Conservation (phyloP, 108 stramenopile genomes). For the Nitzschia sp. region DNA sequence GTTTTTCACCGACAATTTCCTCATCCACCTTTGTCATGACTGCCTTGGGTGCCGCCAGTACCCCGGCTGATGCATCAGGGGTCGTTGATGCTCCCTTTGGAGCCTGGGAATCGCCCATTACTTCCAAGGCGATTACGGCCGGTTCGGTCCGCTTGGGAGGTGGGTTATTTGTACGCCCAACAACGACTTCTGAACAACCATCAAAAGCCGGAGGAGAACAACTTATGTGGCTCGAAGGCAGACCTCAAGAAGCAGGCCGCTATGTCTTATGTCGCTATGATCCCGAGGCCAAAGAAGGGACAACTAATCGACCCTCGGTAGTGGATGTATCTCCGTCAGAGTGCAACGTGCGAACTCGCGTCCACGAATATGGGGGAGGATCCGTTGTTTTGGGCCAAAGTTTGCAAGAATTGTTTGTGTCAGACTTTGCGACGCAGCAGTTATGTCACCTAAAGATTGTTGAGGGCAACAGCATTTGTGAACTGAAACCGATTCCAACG, state of each 20-base stretch:
- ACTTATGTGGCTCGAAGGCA: slow-evolving; percentile 61
- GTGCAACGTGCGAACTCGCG: slow-evolving; percentile 62
- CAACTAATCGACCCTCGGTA: neutral
- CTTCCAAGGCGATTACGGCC: slow-evolving; percentile 61
- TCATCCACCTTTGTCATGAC: too few relatives aligned
- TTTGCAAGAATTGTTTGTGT: slow-evolving; percentile 42
- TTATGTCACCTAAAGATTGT: slow-evolving; percentile 23
- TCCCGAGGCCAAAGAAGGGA: neutral
- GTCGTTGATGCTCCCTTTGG: slow-evolving; percentile 58
- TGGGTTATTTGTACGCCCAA: slow-evolving; percentile 11
- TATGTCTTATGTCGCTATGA: slow-evolving; percentile 51
- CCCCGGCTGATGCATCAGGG: too few relatives aligned
- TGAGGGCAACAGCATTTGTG: neutral
- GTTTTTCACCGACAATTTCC: too few relatives aligned
- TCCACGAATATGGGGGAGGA: slow-evolving; percentile 85
- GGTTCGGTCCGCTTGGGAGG: slow-evolving; percentile 53
- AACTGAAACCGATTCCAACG: slow-evolving; percentile 24
- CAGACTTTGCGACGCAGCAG: slow-evolving; percentile 64
- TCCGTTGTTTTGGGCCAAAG: slow-evolving; percentile 46
- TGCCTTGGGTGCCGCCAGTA: too few relatives aligned
- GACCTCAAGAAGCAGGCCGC: slow-evolving; percentile 70
- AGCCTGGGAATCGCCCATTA: slow-evolving; percentile 66
- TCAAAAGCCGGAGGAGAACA: neutral
- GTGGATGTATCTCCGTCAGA: slow-evolving; percentile 56
- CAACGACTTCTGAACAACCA: neutral